Conservation (phyloP, 176 grass and related monocot genomes). For the Carex pumila region DNA sequence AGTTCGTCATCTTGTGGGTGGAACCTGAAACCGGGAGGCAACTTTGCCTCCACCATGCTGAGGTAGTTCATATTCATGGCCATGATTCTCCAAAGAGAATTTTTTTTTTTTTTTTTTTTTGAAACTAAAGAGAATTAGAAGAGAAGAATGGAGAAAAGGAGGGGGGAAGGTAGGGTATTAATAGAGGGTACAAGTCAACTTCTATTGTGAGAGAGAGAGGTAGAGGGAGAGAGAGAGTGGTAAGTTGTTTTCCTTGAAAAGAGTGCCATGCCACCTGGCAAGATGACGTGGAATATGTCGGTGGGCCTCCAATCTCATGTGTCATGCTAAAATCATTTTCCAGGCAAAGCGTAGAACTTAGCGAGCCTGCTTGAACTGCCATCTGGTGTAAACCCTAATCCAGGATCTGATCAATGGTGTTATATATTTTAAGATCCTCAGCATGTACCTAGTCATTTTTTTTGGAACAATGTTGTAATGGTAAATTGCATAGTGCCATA, state of each 20-base stretch:
- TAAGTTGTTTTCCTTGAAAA: conserved; percentile 25
- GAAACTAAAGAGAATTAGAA: background rate
- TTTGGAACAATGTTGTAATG: background rate
- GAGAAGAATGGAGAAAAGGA: background rate
- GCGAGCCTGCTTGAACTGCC: background rate
- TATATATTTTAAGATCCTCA: background rate
- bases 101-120: too few species aligned
- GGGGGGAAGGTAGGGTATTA: conserved; percentile 6
- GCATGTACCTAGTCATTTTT: background rate
- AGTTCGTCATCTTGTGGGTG: conserved; percentile 89
- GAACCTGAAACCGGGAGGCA: conserved; percentile 85
- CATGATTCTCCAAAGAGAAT: background rate
- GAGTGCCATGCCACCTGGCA: conserved; percentile 29
- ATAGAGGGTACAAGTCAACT: conserved; percentile 18
- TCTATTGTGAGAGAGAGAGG: background rate
- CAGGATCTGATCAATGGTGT: background rate
- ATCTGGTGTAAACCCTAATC: background rate
- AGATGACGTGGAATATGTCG: conserved; percentile 2
- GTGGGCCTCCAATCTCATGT: conserved; percentile 11
- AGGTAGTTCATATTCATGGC: conserved; percentile 46
- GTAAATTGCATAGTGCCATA: background rate
- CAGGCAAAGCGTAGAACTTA: background rate
- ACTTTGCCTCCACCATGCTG: conserved; percentile 76
- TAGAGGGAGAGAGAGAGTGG: conserved; percentile 11
- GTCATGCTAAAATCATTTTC: conserved; percentile 18